These are phyloP conservation scores for Corymbia citriodora DNA, from an alignment of 441 rosid species.

Conservation along the genomic window DNA sequence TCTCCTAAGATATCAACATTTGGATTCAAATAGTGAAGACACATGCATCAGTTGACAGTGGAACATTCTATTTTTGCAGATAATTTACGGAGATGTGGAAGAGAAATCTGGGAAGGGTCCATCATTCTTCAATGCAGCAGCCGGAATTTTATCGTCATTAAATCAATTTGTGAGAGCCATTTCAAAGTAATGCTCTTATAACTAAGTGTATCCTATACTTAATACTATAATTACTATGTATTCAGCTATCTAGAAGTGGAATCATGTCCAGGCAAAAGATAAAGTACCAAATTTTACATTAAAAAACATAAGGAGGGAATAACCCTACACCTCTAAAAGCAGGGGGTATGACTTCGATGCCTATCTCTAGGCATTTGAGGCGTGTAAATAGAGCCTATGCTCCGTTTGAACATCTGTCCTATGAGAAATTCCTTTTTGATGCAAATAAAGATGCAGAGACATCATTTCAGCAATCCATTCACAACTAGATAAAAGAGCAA, in stretches of 20 bases:
- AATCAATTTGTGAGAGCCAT: conserved; percentile 84
- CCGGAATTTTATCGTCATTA: conserved; percentile 70
- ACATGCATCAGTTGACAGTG: not conserved
- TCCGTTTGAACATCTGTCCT: not conserved
- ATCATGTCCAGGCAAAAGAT: not conserved
- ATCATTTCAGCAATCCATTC: too few relatives aligned
- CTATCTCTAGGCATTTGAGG: not conserved
- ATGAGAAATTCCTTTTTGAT: too few relatives aligned
- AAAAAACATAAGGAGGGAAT: not conserved
- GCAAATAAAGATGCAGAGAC: too few relatives aligned
- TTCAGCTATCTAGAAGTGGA: not conserved
- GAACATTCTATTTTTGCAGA: conserved; percentile 22
- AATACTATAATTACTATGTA: not conserved
- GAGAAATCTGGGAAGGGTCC: conserved; percentile 57
- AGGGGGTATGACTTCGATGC: not conserved
- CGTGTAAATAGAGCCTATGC: not conserved
- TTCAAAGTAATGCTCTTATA: conserved; percentile 29
- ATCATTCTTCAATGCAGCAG: conserved; percentile 67
- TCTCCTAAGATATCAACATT: not conserved
- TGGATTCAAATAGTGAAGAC: not conserved
- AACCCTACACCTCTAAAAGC: not conserved
- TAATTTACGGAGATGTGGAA: conserved; percentile 36
- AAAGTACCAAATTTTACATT: not conserved
- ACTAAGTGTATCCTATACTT: not conserved
- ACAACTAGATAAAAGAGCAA: not conserved